Evolutionary conservation across 2,329 filamentous ascomycete species (phyloP), one percentile per base, ranked within the genome.

Genomic region (Cladosporium sp.): DNA sequence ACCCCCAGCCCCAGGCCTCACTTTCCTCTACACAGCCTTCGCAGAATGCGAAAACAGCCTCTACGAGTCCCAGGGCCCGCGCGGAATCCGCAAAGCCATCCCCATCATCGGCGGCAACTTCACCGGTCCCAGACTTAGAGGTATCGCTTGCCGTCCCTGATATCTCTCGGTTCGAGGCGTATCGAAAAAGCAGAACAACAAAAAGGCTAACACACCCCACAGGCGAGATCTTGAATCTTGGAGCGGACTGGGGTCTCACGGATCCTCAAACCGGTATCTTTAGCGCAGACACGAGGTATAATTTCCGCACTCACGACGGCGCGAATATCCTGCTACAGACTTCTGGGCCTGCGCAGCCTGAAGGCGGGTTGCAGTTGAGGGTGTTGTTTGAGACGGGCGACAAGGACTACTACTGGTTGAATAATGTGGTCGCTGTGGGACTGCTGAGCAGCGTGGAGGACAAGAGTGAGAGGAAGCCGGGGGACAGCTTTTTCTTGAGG

Each of bases 221-320:
- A 64, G 74, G 73, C 36, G 69, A 68, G 26, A 74, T 79, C 38
- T 72, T 78, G 10, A 68, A 76, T 32, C 65, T 79, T 1, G 78
- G 78, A 55, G 77, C 77, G 14, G 78, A 79, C 62, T 79, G 77
- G 77, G 77, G 75, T n/a, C 66, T 77, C 24, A 74, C 71, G 1
- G 74, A 75, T 65, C 66, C 69, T 15, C 68, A 72, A 34, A 75
- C 74, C 0, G 73, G 72, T 5, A 60, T 75, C 12, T 74, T 76
- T 64, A 73, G 71, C 3, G 76, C 77, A 0, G 76, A 79, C 62
- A 77, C 78, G 8, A 69, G 78, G 15, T 79, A 79, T 65, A 77
- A 78, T 24, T 70, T 79, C 14, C 73, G 71, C 41, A 79, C 77
- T 0, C 67, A 78, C 54, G 76, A 79, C 34, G 76, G 77, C 0